A percentile compares a stretch with the other conserved stretches of the same genome.
These are phyloP conservation scores for Chaetothyriales sp. DNA, from an alignment of 2,329 filamentous ascomycete species.

Conservation along the genomic window DNA sequence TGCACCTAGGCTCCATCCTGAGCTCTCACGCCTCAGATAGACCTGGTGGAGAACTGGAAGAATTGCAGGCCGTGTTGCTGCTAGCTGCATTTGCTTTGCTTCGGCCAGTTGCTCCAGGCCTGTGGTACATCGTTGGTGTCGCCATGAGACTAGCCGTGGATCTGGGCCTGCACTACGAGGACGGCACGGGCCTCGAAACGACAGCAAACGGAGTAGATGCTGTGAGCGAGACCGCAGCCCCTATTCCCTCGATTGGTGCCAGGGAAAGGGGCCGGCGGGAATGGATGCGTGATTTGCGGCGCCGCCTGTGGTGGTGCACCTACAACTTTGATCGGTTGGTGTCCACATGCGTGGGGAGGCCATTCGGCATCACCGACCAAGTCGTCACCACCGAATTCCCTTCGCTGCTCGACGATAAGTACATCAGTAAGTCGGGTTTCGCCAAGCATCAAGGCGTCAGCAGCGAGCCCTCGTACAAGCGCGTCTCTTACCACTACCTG, in stretches of 20 bases:
- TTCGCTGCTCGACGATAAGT: constrained; percentile 72
- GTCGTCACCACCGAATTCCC: constrained; percentile 93
- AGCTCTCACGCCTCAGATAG: constrained; percentile 49
- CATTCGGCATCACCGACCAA: constrained; percentile 90
- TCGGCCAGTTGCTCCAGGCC: constrained; percentile 76
- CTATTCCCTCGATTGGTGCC: constrained; percentile 27
- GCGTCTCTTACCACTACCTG: constrained; percentile 85
- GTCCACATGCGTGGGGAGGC: constrained; percentile 81
- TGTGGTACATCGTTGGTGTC: constrained; percentile 96
- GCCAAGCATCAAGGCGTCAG: constrained; percentile 44
- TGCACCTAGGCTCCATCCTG: constrained; percentile 78
- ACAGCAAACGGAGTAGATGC: constrained; percentile 22
- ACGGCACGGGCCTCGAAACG: constrained; percentile 54
- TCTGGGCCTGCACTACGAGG: constrained; percentile 83
- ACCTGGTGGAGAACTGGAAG: constrained; percentile 79
- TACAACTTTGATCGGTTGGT: constrained; percentile 93
- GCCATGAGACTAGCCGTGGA: constrained; percentile 83
- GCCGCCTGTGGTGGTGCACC: constrained; percentile 91
- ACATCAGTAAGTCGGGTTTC: constrained; percentile 71
- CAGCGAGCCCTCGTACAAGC: constrained; percentile 67
- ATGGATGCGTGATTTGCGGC: constrained; percentile 72
- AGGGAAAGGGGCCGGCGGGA: constrained; percentile 56
- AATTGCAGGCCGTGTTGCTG: constrained; percentile 82
- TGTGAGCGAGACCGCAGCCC: constrained; percentile 16
- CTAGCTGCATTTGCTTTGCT: constrained; percentile 84